Percentiles rank a stretch among this genome's conserved stretches.
These are phyloP conservation scores for Pyrenochaeta sp. DNA, from an alignment of 2,329 filamentous ascomycete species.

Conservation along the genomic window DNA sequence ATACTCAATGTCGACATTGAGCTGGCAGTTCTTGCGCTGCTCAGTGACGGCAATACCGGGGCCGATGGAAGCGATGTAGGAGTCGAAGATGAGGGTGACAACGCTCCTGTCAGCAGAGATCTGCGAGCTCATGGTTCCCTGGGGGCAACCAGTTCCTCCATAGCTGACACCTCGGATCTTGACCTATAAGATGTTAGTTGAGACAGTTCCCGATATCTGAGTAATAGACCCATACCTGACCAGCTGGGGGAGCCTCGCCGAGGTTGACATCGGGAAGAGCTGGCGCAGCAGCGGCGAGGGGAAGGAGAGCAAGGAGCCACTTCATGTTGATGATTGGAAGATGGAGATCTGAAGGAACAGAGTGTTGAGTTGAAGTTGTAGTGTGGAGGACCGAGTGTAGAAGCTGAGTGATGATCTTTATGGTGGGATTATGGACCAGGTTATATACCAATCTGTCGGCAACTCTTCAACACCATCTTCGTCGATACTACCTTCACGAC, in stretches of 20 bases:
- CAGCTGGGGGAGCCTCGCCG: constrained; percentile 39
- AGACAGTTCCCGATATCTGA: neutral
- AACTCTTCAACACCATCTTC: constrained; percentile 21
- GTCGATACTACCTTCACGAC: constrained; percentile 20
- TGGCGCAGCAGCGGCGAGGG: constrained; percentile 40
- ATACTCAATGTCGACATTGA: constrained; percentile 61
- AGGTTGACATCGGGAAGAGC: constrained; percentile 23
- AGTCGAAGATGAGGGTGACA: constrained; percentile 62
- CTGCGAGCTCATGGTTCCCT: constrained; percentile 52
- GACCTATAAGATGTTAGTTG: constrained; percentile 40
- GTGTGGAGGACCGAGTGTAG: constrained; percentile 28
- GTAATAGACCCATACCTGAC: constrained; percentile 27
- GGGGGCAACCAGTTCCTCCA: constrained; percentile 58
- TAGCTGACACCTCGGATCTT: constrained; percentile 55
- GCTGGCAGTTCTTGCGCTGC: constrained; percentile 62
- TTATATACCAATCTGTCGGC: constrained; percentile 43
- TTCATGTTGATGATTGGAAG: constrained; percentile 44
- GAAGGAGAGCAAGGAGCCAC: constrained; percentile 45
- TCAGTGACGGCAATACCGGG: constrained; percentile 52
- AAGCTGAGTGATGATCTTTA: constrained; percentile 42
- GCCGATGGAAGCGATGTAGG: constrained; percentile 60
- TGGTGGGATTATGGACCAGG: constrained; percentile 27
- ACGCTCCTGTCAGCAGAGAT: constrained; percentile 54
- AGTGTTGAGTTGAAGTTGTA: constrained; percentile 22
- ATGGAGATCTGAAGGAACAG: constrained; percentile 19